Conservation (phyloP, 2,329 filamentous ascomycete genomes). For the Neurospora sp. region DNA sequence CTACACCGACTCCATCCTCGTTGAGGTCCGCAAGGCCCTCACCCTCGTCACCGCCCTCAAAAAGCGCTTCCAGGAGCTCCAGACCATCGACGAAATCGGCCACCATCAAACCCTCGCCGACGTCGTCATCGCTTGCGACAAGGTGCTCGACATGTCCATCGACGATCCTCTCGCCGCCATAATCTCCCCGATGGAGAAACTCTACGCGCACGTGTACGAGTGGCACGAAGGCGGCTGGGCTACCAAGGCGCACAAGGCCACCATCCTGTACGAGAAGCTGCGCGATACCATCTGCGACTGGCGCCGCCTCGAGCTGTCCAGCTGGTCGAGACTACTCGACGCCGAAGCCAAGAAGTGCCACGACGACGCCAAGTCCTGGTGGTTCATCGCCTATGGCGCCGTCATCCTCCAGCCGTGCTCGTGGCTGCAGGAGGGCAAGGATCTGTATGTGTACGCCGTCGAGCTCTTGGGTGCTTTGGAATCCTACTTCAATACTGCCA, state of each 20-base stretch:
- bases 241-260: constrained; percentile 65
- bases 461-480: constrained; percentile 68
- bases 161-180: constrained; percentile 79
- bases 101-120: constrained; percentile 71
- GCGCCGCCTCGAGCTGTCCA: constrained; percentile 83
- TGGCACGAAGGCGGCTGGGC: constrained; percentile 87
- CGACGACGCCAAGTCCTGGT: constrained; percentile 80
- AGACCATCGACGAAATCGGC: constrained; percentile 53
- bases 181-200: constrained; percentile 75
- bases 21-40: constrained; percentile 66
- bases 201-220: constrained; percentile 78
- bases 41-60: constrained; percentile 59
- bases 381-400: constrained; percentile 91
- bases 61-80: constrained; percentile 62
- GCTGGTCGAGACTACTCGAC: constrained; percentile 84
- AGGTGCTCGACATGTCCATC: constrained; percentile 66
- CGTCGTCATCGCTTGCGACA: constrained; percentile 64
- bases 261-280: constrained; percentile 62
- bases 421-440: constrained; percentile 47
- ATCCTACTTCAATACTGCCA: constrained; percentile 68
- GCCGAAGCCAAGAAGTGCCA: constrained; percentile 68
- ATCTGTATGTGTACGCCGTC: constrained; percentile 53
- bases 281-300: constrained; percentile 78
- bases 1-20: constrained; percentile 71
- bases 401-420: constrained; percentile 67